Evolutionary conservation across 2,329 filamentous ascomycete genomes (phyloP).

Genomic region (Fusarium pilosicola): DNA sequence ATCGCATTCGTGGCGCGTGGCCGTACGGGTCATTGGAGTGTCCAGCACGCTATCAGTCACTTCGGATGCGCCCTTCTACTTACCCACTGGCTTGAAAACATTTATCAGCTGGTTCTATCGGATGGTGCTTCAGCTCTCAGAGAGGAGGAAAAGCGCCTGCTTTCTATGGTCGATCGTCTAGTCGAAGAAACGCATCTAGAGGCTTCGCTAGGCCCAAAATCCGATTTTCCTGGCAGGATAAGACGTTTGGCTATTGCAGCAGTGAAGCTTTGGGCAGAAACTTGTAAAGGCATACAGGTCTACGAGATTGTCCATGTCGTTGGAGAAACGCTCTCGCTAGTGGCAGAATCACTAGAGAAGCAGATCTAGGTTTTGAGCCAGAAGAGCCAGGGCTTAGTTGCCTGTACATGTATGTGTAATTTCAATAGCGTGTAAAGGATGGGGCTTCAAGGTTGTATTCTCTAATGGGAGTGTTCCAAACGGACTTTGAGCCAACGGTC

Average conservation of each 20-base stretch:
- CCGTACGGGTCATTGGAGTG: conserved; percentile 23
- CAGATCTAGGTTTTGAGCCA: background rate
- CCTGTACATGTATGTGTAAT: background rate
- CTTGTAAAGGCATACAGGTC: conserved; percentile 25
- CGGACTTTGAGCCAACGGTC: no score
- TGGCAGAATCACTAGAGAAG: background rate
- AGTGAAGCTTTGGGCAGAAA: conserved; percentile 23
- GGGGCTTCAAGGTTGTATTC: background rate
- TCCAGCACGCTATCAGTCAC: conserved; percentile 22
- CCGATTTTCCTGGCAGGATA: background rate
- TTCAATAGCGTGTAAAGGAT: background rate
- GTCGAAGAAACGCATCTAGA: background rate
- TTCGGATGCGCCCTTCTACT: conserved; percentile 25
- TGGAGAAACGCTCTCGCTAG: background rate
- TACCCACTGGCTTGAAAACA: conserved; percentile 13
- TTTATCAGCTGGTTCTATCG: conserved; percentile 1
- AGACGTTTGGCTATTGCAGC: conserved; percentile 5
- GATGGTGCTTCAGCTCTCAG: background rate
- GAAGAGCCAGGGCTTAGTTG: background rate
- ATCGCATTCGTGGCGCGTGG: conserved; percentile 28
- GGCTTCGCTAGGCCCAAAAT: background rate
- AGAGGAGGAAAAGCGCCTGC: background rate
- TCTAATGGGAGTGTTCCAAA: background rate
- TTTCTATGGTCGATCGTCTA: background rate
- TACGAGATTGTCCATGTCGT: conserved; percentile 28